A percentile compares a stretch with the other conserved stretches of the same genome.
Evolutionary conservation across 2,329 filamentous ascomycete genomes (phyloP).

Genomic region (Xylaria sp.): DNA sequence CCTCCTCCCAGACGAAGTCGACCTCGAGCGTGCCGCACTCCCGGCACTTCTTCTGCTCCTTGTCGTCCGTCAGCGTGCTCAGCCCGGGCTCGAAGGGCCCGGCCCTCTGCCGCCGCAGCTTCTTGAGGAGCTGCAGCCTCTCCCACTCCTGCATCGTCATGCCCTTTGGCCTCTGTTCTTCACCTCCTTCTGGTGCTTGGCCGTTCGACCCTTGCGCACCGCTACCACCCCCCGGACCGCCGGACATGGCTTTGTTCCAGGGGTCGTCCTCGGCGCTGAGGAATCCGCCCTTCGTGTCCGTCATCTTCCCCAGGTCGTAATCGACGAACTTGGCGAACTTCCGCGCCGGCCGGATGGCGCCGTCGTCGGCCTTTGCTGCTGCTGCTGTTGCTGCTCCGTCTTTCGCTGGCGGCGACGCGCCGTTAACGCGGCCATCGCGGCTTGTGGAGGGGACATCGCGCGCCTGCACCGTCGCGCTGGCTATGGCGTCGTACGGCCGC

Average conservation of each 20-base stretch:
- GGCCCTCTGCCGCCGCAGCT: conserved; percentile 72
- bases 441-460: conserved; percentile 58
- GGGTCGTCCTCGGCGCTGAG: conserved; percentile 91
- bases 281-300: conserved; percentile 96
- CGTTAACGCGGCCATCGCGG: conserved; percentile 68
- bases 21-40: conserved; percentile 88
- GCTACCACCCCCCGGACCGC: conserved; percentile 47
- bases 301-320: conserved; percentile 98
- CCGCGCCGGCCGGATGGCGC: conserved; percentile 72
- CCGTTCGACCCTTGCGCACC: background rate
- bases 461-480: conserved; percentile 40
- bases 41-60: conserved; percentile 73
- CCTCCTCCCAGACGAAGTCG: conserved; percentile 92
- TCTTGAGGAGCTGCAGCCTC: conserved; percentile 74
- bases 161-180: conserved; percentile 74
- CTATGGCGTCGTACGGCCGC: conserved; percentile 70
- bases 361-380: conserved; percentile 36
- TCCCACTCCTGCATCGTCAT: conserved; percentile 97
- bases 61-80: conserved; percentile 71
- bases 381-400: conserved; percentile 11
- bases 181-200: conserved; percentile 43
- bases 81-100: conserved; percentile 90
- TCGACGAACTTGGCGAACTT: conserved; percentile 96
- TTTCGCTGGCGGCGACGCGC: conserved; percentile 38
- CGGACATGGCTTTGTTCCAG: conserved; percentile 76